These are phyloP conservation scores for Groenewaldozyma sp. DNA, from an alignment of 1,139 yeast species.

Conservation along the genomic window DNA sequence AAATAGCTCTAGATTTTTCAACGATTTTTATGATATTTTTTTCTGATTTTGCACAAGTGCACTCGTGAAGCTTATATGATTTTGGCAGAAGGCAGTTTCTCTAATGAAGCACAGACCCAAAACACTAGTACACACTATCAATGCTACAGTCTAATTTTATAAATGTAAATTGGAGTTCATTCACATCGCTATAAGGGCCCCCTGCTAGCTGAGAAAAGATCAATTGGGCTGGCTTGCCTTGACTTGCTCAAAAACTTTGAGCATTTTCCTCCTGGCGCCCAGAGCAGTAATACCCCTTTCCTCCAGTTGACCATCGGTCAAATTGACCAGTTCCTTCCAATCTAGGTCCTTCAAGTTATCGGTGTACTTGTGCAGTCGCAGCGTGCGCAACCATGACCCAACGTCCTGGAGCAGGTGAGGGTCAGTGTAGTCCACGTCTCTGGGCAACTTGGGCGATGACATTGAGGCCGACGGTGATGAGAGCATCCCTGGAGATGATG, in stretches of 20 bases:
- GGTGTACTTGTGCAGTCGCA: conserved; percentile 89
- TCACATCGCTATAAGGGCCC: too few species aligned
- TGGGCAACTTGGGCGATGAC: conserved; percentile 30
- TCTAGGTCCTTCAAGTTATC: conserved; percentile 63
- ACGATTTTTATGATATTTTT: background rate
- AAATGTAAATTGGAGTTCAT: too few species aligned
- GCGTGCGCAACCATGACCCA: conserved; percentile 85
- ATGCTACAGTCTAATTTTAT: too few species aligned
- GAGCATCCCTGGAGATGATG: too few species aligned
- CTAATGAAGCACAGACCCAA: too few species aligned
- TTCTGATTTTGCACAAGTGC: background rate
- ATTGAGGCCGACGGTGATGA: too few species aligned
- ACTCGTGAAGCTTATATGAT: too few species aligned
- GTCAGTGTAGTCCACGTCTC: conserved; percentile 45
- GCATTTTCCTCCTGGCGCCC: conserved; percentile 87
- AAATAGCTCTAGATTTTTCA: conserved; percentile 4
- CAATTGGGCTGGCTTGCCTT: too few species aligned
- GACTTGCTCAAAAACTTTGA: conserved; percentile 85
- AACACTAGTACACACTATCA: too few species aligned
- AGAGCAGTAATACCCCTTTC: conserved; percentile 81
- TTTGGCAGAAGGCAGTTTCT: too few species aligned
- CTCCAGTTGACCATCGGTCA: conserved; percentile 62
- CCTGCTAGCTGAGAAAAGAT: too few species aligned
- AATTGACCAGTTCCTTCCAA: conserved; percentile 72
- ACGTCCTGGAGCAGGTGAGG: conserved; percentile 61